Percentiles rank a stretch among this genome's conserved stretches.
Evolutionary conservation across 768 basidiomycete genomes (phyloP).

Genomic region (Jaapia argillacea): DNA sequence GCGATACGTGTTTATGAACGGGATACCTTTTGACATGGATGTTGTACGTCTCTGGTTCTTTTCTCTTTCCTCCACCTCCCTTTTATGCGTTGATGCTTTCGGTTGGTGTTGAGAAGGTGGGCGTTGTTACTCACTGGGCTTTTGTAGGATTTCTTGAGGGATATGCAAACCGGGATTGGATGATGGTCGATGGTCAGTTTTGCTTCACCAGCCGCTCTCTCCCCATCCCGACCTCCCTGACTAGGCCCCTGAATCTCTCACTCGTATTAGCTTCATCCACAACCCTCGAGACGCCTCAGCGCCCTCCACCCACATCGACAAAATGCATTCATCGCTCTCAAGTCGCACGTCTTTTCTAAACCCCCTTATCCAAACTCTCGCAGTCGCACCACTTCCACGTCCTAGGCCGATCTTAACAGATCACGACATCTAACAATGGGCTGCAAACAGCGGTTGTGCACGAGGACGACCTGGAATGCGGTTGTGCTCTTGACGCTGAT

Average conservation of each 20-base stretch:
- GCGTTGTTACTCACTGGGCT: too few relatives aligned
- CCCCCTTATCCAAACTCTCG: constrained; percentile 24
- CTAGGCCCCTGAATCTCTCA: too few relatives aligned
- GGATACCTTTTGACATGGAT: constrained; percentile 61
- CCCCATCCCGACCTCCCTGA: too few relatives aligned
- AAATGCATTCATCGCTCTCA: too few relatives aligned
- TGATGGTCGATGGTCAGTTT: too few relatives aligned
- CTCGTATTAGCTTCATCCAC: too few relatives aligned
- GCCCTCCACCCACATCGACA: too few relatives aligned
- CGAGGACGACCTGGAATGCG: constrained; percentile 21
- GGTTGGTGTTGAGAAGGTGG: background rate
- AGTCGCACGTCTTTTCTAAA: too few relatives aligned
- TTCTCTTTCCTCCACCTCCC: too few relatives aligned
- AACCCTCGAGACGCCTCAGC: constrained; percentile 79
- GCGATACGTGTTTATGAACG: constrained; percentile 83
- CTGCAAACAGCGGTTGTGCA: constrained; percentile 31
- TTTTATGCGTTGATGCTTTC: background rate
- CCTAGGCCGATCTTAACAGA: constrained; percentile 24
- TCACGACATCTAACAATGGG: constrained; percentile 7
- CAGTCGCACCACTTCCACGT: constrained; percentile 29
- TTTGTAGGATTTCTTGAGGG: constrained; percentile 51
- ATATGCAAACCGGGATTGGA: constrained; percentile 48
- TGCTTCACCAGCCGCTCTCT: too few relatives aligned
- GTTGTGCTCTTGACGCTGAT: constrained; percentile 23
- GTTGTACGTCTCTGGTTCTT: constrained; percentile 3